Base-by-base conservation (phyloP, 805 yeast species). In the Schizosaccharomyces osmophilus region DNA sequence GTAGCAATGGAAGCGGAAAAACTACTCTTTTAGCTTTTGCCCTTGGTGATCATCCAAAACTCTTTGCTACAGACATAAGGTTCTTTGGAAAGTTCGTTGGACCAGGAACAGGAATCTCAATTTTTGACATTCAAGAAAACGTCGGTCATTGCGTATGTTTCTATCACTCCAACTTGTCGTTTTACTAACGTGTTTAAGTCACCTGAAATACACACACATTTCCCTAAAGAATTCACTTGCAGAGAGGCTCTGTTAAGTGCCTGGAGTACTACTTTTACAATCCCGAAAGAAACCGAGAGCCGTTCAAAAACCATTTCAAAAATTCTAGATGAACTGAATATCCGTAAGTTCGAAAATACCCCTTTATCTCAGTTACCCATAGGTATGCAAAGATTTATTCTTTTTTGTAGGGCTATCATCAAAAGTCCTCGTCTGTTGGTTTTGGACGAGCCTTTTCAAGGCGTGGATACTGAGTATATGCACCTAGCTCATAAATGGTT, bases 381-480 rank as follows among this genome's bases (percentile, higher is more conserved):
- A 4, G 61, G 61, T 15, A 22, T 29, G 48, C 61, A 59, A 32
- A 41, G 61, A 22, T 31, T 45, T 48, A 24, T 59, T 31, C 55
- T 59, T 15, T 29, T 59, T 31, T 42, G 55, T 22, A 22, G 61
- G 2, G 61, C 61, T 6, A 24, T 39, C 1, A 29, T 59, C 1
- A 42, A 31, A 32, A 55, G 32, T 4, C 55, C 61, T 29, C 26
- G 29, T 22, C n/a, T 59, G 9, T 13, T 59, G 4, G 43, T 59
- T 29, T 24, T 59, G 54, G 61, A 59, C 36, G 61, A 59, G 54
- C 61, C 61, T 9, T 59, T 59, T n/a, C 61, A 59, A 17, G 61
- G 61, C 4, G 48, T 59, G n/a, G 61, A 59, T 29, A 43, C 15
- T 5, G n/a, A n/a, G n/a, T 29, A 22, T 19, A 32, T 59, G 39